Base-by-base conservation (phyloP, 352 stramenopile species). In the Phytophthora citrophthora region DNA sequence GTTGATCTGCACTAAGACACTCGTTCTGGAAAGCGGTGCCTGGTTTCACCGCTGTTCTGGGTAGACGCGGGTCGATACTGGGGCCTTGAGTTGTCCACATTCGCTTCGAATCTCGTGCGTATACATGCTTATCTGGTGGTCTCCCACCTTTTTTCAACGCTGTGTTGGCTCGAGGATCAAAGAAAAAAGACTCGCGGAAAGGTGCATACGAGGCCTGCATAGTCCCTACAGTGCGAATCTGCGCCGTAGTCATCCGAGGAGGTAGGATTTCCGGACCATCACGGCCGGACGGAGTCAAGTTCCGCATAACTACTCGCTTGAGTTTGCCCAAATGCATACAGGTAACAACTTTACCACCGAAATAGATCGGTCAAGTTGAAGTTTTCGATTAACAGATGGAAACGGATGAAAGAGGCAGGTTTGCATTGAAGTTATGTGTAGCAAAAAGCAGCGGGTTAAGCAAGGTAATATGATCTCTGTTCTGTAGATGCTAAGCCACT, bases 101-200 rank as follows among this genome's bases (percentile, higher is more conserved):
- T 4, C 77, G 79, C 31, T 54, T 74, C 5, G 83, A 87, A 8
- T 88, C 79, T 3, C 79, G 78, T 5, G 61, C 72, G 11, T 44
- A 63, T 9, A 73, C 64, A 16, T 68, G 45, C 18, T 49, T 34
- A 18, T 86, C 75, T 8, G 74, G 72, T 18, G 73, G 69, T 1
- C 58, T 54, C 1, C 74, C 79, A 3, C 84, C 63, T 8, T 63
- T 72, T 27, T 73, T 76, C 4, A 90, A 66, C 13, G 60, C 54
- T 10, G 77, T 74, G 49, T 92, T 91, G 29, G 81, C 61, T 5
- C 45, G 59, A 31, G 70, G 54, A 40, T 93, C 78, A 31, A 76
- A 76, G 68, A 91, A 91, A 56, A 91, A 86, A 6, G 81, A 83
- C 24, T 82, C 69, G 24, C 83, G 83, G 54, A 93, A 93, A 2